Evolutionary conservation across 805 yeast genomes (phyloP).

Genomic region (Ogataea parapolymorpha): DNA sequence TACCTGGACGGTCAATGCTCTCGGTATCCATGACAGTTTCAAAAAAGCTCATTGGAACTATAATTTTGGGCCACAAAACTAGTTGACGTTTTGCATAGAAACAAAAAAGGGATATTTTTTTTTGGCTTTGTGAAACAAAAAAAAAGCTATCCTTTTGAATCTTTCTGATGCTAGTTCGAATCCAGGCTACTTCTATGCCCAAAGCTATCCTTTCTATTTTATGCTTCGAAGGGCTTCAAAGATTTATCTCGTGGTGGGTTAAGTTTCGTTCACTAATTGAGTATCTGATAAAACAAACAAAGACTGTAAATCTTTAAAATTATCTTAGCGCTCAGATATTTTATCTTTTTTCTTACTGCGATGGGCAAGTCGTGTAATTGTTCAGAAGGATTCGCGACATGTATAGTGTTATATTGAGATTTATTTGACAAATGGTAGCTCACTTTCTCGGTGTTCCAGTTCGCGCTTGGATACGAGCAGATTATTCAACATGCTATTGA

Average conservation of each 20-base stretch:
- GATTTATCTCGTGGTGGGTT: too few species aligned
- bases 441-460: neutral
- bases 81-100: neutral
- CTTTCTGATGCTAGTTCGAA: neutral
- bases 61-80: too few species aligned
- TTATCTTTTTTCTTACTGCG: neutral
- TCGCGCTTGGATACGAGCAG: neutral
- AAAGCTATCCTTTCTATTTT: neutral
- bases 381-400: conserved; percentile 1
- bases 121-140: neutral
- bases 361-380: conserved; percentile 6
- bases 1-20: conserved; percentile 15
- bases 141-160: neutral
- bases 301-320: conserved; percentile 4
- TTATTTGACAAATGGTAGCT: conserved; percentile 1
- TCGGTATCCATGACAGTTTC: conserved; percentile 18
- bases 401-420: neutral
- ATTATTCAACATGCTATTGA: neutral
- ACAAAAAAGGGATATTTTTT: neutral
- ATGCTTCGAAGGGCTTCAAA: neutral
- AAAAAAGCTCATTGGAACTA: conserved; percentile 15
- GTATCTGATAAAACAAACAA: neutral
- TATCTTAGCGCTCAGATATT: conserved; percentile 5
- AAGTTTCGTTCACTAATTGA: neutral
- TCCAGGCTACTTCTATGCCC: too few species aligned